Evolutionary conservation across 192 early-diverging fungal genomes (phyloP), one percentile per base, ranked within the genome.

Genomic region (Backusella circina): DNA sequence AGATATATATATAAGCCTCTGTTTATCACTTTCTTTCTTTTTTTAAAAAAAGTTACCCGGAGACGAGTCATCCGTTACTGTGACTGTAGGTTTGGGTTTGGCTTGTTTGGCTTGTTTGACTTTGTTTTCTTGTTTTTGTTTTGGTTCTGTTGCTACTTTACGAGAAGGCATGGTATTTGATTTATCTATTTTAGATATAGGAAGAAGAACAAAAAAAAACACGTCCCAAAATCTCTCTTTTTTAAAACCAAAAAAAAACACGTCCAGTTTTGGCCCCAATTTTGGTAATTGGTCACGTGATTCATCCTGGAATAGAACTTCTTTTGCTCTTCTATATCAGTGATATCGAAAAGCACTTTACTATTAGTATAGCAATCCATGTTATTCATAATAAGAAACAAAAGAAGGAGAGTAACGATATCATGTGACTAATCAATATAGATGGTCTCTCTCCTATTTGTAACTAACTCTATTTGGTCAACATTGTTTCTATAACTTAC

Each of bases 51-150:
- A 36, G 1, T 38, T 68, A 68, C 67, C 67, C 28, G 67, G 67
- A 68, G 32, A 36, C 35, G 67, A 68, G 35, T 68, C 36, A 21
- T 37, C 36, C 9, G 67, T 68, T 37, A 68, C 67, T 68, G 67
- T 38, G 2, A 68, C 32, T 23, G 18, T 21, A 37, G 67, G 67
- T 21, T 67, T 67, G 9, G 64, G 39, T 41, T 41, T 41, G 39
- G 3, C 3, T 41, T 41, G 39, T 41, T 41, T 41, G 39, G 39
- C 0, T 13, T 41, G 13, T 12, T 23, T 61, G 9, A 44, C 41
- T 28, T 61, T 9, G n/a, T 21, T 6, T 51, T 51, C 6, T 51
- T 51, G 21, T 28, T 61, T 0, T 10, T 28, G 6, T 12, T 23
- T 23, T 23, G 23, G 9, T 26, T 21, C 2, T 26, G 54, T 26